These are phyloP conservation scores for Pestalotiopsis sp. DNA, from an alignment of 2,329 filamentous ascomycete species.

Conservation along the genomic window DNA sequence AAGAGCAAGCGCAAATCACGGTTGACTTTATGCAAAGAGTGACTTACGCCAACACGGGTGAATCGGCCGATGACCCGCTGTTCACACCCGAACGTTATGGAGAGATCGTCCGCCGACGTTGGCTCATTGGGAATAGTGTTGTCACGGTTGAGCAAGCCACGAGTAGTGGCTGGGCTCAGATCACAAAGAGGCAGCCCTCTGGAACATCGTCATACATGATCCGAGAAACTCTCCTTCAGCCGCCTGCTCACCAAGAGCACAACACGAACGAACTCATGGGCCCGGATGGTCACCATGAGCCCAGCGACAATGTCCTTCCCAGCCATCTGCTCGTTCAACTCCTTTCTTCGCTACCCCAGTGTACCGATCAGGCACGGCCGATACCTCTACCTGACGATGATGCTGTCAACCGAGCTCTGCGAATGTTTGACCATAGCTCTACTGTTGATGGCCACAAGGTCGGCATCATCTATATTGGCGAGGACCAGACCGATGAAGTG, in stretches of 20 bases:
- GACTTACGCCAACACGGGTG: slow-evolving; percentile 81
- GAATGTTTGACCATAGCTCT: slow-evolving; percentile 81
- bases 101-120: slow-evolving; percentile 66
- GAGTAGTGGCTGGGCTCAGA: slow-evolving; percentile 66
- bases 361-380: slow-evolving; percentile 61
- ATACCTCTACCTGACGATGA: slow-evolving; percentile 75
- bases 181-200: slow-evolving; percentile 73
- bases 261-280: slow-evolving; percentile 46
- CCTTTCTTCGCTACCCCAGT: slow-evolving; percentile 63
- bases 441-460: slow-evolving; percentile 95
- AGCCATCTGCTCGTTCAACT: slow-evolving; percentile 74
- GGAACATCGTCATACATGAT: slow-evolving; percentile 63
- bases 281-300: slow-evolving; percentile 51
- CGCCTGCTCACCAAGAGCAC: slow-evolving; percentile 57
- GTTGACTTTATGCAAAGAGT: slow-evolving; percentile 94
- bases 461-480: slow-evolving; percentile 89
- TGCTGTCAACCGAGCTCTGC: slow-evolving; percentile 71
- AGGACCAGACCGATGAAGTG: slow-evolving; percentile 78
- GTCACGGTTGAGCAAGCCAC: slow-evolving; percentile 74
- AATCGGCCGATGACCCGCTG: slow-evolving; percentile 67
- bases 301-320: slow-evolving; percentile 66
- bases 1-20: slow-evolving; percentile 92
- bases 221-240: slow-evolving; percentile 60
- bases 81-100: slow-evolving; percentile 68
- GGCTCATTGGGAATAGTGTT: slow-evolving; percentile 74